Percentiles rank a stretch among this genome's conserved stretches.
Evolutionary conservation across 2,329 filamentous ascomycete species (phyloP).

Genomic region (Sclerotinia minor): DNA sequence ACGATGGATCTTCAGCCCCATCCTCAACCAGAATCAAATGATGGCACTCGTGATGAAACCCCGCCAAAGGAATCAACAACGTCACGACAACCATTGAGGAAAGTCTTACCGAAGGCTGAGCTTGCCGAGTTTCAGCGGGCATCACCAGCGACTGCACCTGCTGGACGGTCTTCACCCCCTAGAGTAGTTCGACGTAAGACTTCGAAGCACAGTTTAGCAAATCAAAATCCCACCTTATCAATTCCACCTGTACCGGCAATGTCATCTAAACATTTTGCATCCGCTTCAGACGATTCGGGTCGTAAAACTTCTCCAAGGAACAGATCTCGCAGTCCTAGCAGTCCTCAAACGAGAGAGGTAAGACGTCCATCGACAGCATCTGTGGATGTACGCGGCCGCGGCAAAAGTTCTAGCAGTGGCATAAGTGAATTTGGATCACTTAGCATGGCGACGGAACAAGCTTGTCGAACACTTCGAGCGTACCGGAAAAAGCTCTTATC

Average conservation of each 20-base stretch:
- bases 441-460: conserved; percentile 64
- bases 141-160: conserved; percentile 43
- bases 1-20: conserved; percentile 31
- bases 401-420: conserved; percentile 45
- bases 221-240: conserved; percentile 51
- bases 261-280: conserved; percentile 36
- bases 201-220: conserved; percentile 53
- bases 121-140: conserved; percentile 73
- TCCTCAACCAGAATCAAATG: conserved; percentile 31
- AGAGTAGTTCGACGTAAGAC: conserved; percentile 55
- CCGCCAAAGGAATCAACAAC: conserved; percentile 52
- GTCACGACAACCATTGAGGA: conserved; percentile 72
- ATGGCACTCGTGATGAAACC: conserved; percentile 32
- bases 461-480: conserved; percentile 60
- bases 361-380: conserved; percentile 57
- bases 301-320: conserved; percentile 31
- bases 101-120: conserved; percentile 84
- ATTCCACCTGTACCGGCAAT: conserved; percentile 34
- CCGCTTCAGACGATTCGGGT: conserved; percentile 37
- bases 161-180: conserved; percentile 56
- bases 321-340: conserved; percentile 39
- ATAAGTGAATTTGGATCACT: conserved; percentile 55
- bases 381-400: conserved; percentile 51
- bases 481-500: conserved; percentile 64
- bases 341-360: conserved; percentile 37